Percentiles rank a stretch among this genome's conserved stretches.
These are phyloP conservation scores for Paracamarosporium sp. DNA, from an alignment of 2,329 filamentous ascomycete species.

Conservation along the genomic window DNA sequence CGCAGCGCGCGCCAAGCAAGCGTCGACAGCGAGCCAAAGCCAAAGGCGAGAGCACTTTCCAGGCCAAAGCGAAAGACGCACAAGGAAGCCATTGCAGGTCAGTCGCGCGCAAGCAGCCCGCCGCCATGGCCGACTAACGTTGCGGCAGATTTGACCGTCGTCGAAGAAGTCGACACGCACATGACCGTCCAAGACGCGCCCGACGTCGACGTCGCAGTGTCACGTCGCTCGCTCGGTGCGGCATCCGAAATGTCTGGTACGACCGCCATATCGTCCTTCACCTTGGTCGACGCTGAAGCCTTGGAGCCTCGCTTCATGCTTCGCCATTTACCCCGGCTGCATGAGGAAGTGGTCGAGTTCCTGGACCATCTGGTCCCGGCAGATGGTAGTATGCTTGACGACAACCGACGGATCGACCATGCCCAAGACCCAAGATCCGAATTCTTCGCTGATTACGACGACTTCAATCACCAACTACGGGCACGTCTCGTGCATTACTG, in stretches of 20 bases:
- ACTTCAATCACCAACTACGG: constrained; percentile 41
- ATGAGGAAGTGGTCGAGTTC: constrained; percentile 34
- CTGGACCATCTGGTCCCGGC: constrained; percentile 38
- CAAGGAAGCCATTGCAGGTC: constrained; percentile 35
- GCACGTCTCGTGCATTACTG: constrained; percentile 46
- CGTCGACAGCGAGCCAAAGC: constrained; percentile 35
- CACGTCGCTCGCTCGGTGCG: constrained; percentile 43
- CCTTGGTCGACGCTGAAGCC: constrained; percentile 50
- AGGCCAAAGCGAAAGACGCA: constrained; percentile 27
- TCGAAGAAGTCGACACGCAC: constrained; percentile 39
- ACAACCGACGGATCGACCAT: constrained; percentile 31
- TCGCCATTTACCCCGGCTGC: constrained; percentile 49
- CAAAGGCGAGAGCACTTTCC: constrained; percentile 25
- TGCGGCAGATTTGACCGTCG: constrained; percentile 38
- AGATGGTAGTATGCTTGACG: constrained; percentile 26
- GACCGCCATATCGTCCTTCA: constrained; percentile 55
- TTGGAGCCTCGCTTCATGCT: constrained; percentile 52
- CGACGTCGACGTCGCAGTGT: constrained; percentile 12
- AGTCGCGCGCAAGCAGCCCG: constrained; percentile 20
- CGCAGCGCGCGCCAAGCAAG: constrained; percentile 37
- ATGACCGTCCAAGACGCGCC: constrained; percentile 27
- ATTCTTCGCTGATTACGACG: constrained; percentile 46
- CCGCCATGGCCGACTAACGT: constrained; percentile 6
- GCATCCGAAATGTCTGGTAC: constrained; percentile 55
- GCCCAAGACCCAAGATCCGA: constrained; percentile 46